phyloP scores from a whole-genome alignment of 2,329 filamentous ascomycete species.

The Arthrobotrys conoides region DNA sequence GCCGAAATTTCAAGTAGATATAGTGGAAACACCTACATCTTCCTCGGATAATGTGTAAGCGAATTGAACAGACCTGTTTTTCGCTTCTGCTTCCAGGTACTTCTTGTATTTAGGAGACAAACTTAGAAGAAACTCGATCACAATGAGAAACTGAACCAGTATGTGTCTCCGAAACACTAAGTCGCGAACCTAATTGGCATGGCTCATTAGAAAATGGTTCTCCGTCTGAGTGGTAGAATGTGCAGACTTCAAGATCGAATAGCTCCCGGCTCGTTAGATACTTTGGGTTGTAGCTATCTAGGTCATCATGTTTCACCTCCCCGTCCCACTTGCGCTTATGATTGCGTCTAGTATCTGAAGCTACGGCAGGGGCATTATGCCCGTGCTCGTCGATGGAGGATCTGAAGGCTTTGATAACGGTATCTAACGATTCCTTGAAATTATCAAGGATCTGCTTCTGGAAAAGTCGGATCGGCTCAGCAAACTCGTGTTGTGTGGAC shows the following conservation, averaged over 20 bases:
- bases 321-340: constrained; percentile 67
- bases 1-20: background rate
- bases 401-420: constrained; percentile 55
- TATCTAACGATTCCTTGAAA: constrained; percentile 76
- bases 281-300: constrained; percentile 91
- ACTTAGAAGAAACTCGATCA: constrained; percentile 95
- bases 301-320: constrained; percentile 69
- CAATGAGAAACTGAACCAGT: constrained; percentile 92
- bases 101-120: constrained; percentile 85
- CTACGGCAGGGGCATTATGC: constrained; percentile 32
- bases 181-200: constrained; percentile 79
- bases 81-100: constrained; percentile 75
- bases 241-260: constrained; percentile 88
- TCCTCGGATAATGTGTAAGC: constrained; percentile 82
- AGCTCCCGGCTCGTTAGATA: constrained; percentile 97
- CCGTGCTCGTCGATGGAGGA: constrained; percentile 52
- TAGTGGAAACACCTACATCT: constrained; percentile 74
- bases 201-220: background rate
- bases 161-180: constrained; percentile 94
- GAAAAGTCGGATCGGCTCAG: constrained; percentile 87
- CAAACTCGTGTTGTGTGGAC: constrained; percentile 92
- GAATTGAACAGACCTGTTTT: constrained; percentile 85
- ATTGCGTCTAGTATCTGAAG: constrained; percentile 27
- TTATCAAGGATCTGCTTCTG: constrained; percentile 76
- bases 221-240: background rate